Evolutionary conservation across 2,329 filamentous ascomycete species (phyloP).

Genomic region (Venturia aucupariae): DNA sequence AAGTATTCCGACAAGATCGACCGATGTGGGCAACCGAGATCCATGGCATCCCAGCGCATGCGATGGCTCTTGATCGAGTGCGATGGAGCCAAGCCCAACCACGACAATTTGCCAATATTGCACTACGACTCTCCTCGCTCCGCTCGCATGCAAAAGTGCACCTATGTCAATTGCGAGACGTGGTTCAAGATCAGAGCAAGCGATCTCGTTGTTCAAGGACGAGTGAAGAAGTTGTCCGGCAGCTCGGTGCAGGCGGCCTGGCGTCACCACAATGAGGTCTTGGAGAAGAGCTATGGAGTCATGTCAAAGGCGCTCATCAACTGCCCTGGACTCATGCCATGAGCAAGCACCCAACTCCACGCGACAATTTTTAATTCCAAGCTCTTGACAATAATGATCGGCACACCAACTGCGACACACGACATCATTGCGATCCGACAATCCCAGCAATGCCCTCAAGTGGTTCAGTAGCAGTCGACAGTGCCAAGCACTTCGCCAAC

Average conservation of each 20-base stretch:
- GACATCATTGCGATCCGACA: neutral
- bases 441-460: neutral
- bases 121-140: neutral
- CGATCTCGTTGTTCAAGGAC: neutral
- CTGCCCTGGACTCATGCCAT: neutral
- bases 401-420: neutral
- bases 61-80: conserved; percentile 6
- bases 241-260: neutral
- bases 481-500: neutral
- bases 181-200: neutral
- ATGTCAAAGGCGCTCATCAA: neutral
- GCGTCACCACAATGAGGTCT: neutral
- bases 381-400: neutral
- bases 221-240: neutral
- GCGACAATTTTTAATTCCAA: neutral
- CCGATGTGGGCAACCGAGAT: no score
- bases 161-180: neutral
- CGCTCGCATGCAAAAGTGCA: neutral
- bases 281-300: neutral
- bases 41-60: neutral
- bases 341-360: neutral
- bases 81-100: neutral
- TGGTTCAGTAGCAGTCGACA: neutral
- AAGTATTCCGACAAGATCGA: neutral
- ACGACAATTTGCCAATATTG: conserved; percentile 5